phyloP scores from a whole-genome alignment of 352 stramenopile genomes.

The Peronospora farinosa region DNA sequence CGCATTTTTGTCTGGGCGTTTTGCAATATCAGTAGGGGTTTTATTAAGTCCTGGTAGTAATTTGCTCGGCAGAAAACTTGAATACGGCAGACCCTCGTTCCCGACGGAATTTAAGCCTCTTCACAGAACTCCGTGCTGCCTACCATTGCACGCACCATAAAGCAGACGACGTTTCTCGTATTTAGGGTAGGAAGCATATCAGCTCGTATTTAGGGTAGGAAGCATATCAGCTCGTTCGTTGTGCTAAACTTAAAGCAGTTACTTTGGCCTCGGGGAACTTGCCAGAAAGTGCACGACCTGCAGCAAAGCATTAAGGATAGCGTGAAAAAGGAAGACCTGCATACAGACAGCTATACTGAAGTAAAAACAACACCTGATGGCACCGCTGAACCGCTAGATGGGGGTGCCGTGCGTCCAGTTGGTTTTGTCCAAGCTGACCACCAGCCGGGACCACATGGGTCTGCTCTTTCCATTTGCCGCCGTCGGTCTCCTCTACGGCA shows the following conservation, averaged over 20 bases:
- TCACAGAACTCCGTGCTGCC: too few relatives aligned
- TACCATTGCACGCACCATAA: too few relatives aligned
- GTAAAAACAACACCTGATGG: conserved; percentile 32
- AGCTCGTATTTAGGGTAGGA: too few relatives aligned
- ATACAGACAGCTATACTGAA: conserved; percentile 23
- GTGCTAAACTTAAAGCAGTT: conserved; percentile 3
- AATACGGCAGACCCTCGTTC: too few relatives aligned
- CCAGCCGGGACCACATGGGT: conserved; percentile 36
- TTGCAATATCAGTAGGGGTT: too few relatives aligned
- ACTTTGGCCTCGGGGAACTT: conserved; percentile 20
- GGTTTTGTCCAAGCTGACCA: conserved; percentile 31
- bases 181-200: too few relatives aligned
- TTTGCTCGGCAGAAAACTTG: too few relatives aligned
- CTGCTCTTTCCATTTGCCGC: conserved; percentile 46
- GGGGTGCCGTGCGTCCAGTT: conserved; percentile 30
- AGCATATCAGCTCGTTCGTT: conserved; percentile 2
- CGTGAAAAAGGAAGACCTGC: conserved; percentile 20
- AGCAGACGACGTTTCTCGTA: too few relatives aligned
- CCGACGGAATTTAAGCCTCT: too few relatives aligned
- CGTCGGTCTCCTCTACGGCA: conserved; percentile 42
- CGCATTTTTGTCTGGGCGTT: too few relatives aligned
- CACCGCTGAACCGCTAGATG: conserved; percentile 23
- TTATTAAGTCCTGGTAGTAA: too few relatives aligned
- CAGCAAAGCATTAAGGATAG: conserved; percentile 35
- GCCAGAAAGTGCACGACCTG: conserved; percentile 26